Evolutionary conservation across 257 asterid species (phyloP), one percentile per base, ranked within the genome.

Genomic region (Sherardia arvensis): DNA sequence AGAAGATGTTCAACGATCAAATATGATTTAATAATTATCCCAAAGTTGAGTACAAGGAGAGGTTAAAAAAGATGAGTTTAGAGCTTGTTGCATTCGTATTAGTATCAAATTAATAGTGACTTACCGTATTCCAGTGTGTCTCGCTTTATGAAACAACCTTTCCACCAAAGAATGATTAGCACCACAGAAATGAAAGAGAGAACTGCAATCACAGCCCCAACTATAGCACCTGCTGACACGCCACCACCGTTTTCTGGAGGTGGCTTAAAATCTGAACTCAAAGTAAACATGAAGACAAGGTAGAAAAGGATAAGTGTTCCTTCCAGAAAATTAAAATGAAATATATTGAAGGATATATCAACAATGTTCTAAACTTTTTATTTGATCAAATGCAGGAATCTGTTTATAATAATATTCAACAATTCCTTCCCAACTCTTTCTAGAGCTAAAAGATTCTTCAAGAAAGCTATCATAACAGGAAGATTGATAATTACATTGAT

Each of bases 121-220:
- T 64, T 64, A 87, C 93, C 95, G 33, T 80, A 38, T 30, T 69
- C 77, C 64, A 77, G 43, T 2, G 79, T 61, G 68, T 75, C 66
- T 53, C 72, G 72, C 12, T 59, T 68, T 55, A 27, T 43, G 15
- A 77, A 47, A 54, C 82, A 79, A 47, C 84, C 81, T 61, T 60
- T 82, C 94, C 91, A 82, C 96, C 95, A 81, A 66, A 82, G 79
- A 65, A 88, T 17, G 21, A 61, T 79, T 25, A 80, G 45, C 69
- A 79, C 62, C 36, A 81, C 34, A 28, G 71, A 47, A 54, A 71
- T 62, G 28, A 56, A 17, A 48, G 70, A 70, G 61, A 84, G 55
- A 51, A 34, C 79, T 48, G 76, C 89, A 2, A 82, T 4, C 15
- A 78, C 88, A 69, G 85, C 79, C 69, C 87, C 96, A 61, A 55